A percentile compares a stretch with the other conserved stretches of the same genome.
Evolutionary conservation across 129 eudicot species (phyloP).

Genomic region (Oenanthe sinensis): DNA sequence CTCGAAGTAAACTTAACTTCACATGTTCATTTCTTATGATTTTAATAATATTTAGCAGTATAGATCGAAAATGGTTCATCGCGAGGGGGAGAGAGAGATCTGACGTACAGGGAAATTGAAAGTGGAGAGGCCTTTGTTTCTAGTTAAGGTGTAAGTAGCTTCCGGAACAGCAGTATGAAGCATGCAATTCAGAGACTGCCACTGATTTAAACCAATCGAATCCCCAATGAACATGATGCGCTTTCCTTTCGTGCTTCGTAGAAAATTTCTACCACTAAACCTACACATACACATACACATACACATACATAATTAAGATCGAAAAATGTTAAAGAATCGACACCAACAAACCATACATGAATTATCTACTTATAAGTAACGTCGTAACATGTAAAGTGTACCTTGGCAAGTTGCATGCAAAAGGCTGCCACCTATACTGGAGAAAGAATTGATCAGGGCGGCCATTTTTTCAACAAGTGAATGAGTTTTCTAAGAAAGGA

Average conservation of each 20-base stretch:
- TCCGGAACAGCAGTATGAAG: constrained; percentile 12
- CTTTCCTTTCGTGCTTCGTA: constrained; percentile 8
- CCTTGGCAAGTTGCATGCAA: constrained; percentile 18
- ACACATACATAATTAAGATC: not conserved
- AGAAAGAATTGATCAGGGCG: constrained; percentile 19
- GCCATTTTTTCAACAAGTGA: constrained; percentile 17
- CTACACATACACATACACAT: not conserved
- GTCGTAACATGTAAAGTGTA: not conserved
- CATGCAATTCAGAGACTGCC: constrained; percentile 20
- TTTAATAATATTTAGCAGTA: not conserved
- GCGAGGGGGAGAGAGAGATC: not conserved
- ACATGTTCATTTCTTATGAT: too few relatives aligned
- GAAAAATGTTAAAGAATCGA: not conserved
- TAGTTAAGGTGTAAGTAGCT: constrained; percentile 3
- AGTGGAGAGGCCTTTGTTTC: constrained; percentile 7
- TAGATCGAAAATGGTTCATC: not conserved
- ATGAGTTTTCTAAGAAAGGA: constrained; percentile 19
- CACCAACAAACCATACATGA: not conserved
- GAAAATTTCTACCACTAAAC: constrained; percentile 10
- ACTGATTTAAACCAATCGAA: constrained; percentile 17
- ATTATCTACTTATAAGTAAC: too few relatives aligned
- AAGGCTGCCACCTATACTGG: constrained; percentile 20
- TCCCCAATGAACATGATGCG: constrained; percentile 16
- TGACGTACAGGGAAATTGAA: not conserved
- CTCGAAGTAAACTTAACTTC: too few relatives aligned